Conservation (phyloP, 768 basidiomycete genomes). For the Pleurotus pulmonarius region DNA sequence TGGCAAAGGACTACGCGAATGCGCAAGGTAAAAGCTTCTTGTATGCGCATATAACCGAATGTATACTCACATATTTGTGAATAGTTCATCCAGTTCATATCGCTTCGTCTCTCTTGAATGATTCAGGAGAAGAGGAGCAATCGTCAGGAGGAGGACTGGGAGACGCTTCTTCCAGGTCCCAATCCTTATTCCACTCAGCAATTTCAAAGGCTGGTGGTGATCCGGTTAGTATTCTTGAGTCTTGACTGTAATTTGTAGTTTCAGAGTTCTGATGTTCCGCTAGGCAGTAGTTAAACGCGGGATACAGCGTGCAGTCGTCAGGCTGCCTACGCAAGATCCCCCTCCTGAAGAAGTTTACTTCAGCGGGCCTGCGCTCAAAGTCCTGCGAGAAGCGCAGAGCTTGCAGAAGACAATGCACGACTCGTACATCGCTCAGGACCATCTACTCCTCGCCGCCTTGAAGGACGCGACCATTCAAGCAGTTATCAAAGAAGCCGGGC, state of each 20-base stretch:
- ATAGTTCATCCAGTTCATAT: conserved; percentile 85
- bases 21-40: conserved; percentile 56
- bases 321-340: conserved; percentile 80
- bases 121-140: conserved; percentile 37
- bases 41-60: not conserved
- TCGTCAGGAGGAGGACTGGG: conserved; percentile 29
- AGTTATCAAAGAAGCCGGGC: conserved; percentile 70
- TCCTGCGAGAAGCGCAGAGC: conserved; percentile 72
- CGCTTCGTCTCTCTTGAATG: conserved; percentile 76
- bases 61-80: conserved; percentile 9
- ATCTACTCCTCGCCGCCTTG: conserved; percentile 81
- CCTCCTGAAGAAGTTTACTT: conserved; percentile 78
- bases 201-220: conserved; percentile 85
- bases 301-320: conserved; percentile 74
- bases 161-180: conserved; percentile 27
- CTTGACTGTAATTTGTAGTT: not conserved
- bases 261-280: not conserved
- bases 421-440: conserved; percentile 91
- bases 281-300: conserved; percentile 63
- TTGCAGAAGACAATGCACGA: conserved; percentile 85
- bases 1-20: conserved; percentile 82
- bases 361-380: conserved; percentile 50
- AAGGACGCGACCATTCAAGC: conserved; percentile 65
- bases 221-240: conserved; percentile 44
- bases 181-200: conserved; percentile 68